These are phyloP conservation scores for Myriosclerotinia duriaeana DNA, from an alignment of 2,329 filamentous ascomycete species.

Conservation along the genomic window DNA sequence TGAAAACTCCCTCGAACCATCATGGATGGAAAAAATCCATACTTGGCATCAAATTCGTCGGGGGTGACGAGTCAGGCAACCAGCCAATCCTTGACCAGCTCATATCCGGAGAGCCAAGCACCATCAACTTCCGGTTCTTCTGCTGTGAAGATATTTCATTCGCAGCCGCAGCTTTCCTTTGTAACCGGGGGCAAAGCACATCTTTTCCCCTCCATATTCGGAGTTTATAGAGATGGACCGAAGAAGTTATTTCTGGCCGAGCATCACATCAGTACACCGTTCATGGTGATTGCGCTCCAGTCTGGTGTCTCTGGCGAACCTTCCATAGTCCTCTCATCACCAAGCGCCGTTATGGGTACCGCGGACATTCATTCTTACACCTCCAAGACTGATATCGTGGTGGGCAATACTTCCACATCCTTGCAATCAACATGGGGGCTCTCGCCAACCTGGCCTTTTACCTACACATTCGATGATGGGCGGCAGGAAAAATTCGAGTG, in stretches of 20 bases:
- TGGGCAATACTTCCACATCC: not conserved
- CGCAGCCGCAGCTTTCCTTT: not conserved
- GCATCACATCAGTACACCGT: not conserved
- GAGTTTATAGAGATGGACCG: constrained; percentile 6
- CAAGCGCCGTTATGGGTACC: not conserved
- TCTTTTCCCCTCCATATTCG: constrained; percentile 16
- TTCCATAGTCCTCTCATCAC: not conserved
- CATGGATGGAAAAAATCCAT: not conserved
- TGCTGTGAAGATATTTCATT: not conserved
- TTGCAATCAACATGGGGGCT: constrained; percentile 2
- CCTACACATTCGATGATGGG: constrained; percentile 15
- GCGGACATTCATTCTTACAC: constrained; percentile 2
- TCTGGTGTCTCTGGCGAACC: not conserved
- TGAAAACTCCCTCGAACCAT: no score
- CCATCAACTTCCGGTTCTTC: not conserved
- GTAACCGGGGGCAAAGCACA: not conserved
- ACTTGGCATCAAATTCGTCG: not conserved
- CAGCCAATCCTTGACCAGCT: constrained; percentile 1
- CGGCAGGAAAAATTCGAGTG: constrained; percentile 4
- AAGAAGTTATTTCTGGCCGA: not conserved
- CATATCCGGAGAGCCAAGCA: constrained; percentile 6
- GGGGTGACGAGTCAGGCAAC: not conserved
- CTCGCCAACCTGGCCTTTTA: constrained; percentile 1
- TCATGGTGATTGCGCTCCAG: constrained; percentile 1
- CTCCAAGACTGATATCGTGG: constrained; percentile 4